Percentiles rank a stretch among this genome's conserved stretches.
Evolutionary conservation across 2,329 filamentous ascomycete species (phyloP).

Genomic region (Claviceps sp.): DNA sequence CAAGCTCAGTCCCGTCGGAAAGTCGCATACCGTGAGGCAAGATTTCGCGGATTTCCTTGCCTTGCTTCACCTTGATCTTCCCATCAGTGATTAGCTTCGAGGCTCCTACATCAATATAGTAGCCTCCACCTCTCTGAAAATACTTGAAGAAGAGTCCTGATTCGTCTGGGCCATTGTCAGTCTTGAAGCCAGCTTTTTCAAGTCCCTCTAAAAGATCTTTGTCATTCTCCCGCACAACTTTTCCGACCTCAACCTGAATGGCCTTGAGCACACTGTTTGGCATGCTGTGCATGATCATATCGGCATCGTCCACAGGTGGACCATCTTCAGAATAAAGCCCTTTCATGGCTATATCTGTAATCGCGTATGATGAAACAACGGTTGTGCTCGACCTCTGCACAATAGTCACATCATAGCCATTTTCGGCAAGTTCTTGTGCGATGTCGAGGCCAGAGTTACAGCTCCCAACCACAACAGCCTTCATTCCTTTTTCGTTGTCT

Average conservation of each 20-base stretch:
- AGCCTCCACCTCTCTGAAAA: constrained; percentile 51
- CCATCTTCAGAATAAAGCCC: constrained; percentile 36
- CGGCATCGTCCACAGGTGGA: constrained; percentile 52
- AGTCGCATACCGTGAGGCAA: constrained; percentile 31
- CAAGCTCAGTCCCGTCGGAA: constrained; percentile 39
- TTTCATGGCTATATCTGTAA: constrained; percentile 38
- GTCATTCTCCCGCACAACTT: constrained; percentile 22
- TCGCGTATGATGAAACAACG: constrained; percentile 43
- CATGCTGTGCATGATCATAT: constrained; percentile 43
- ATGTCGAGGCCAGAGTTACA: constrained; percentile 61
- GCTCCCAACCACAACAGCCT: constrained; percentile 51
- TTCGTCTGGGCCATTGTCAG: constrained; percentile 43
- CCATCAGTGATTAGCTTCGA: constrained; percentile 48
- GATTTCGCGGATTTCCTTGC: constrained; percentile 39
- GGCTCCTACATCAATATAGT: constrained; percentile 57
- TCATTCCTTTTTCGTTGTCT: constrained; percentile 35
- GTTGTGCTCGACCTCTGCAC: constrained; percentile 54
- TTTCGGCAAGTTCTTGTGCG: constrained; percentile 52
- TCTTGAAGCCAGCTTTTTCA: constrained; percentile 43
- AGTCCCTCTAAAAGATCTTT: constrained; percentile 29
- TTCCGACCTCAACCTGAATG: constrained; percentile 32
- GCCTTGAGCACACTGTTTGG: constrained; percentile 49
- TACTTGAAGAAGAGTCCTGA: constrained; percentile 49
- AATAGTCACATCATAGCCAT: constrained; percentile 55
- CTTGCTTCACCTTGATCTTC: constrained; percentile 49